Evolutionary conservation across 2,329 filamentous ascomycete species (phyloP), one percentile per base, ranked within the genome.

Genomic region (Cyphellophora europaea): DNA sequence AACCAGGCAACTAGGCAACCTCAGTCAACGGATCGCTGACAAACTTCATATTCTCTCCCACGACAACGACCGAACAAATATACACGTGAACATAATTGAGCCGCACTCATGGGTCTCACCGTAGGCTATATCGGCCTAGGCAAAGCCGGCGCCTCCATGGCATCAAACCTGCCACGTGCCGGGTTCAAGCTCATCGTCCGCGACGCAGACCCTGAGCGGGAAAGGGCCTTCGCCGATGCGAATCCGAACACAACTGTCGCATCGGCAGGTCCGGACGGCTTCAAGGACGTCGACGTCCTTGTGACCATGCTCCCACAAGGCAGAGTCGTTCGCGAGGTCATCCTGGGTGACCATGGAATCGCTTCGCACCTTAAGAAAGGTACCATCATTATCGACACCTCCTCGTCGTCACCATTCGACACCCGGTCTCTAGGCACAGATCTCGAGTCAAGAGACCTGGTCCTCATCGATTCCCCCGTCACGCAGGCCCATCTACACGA

Each of bases 171-270:
- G 27, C 54, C 54, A 8, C 50, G 52, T 37, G 44, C 53, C 6
- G 52, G 53, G 19, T 57, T 53, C 38, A 40, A 48, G 11, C 33
- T 56, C 6, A 38, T 56, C 11, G 52, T 57, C 1, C 49, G 54
- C 39, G 54, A 57, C 33, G 48, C 41, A 6, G 53, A 56, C 36
- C 64, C 61, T 2, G 74, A 79, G 49, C 70, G 89, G 41, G 73
- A 77, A 41, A 57, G 53, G 15, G 74, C 72, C 10, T 96, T 96
- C 88, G 85, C 82, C 62, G 67, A 64, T 17, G 82, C 87, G 14
- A 96, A 96, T 53, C 89, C 89, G 11, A 54, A 54, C 37, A 55
- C 54, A 5, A 51, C 44, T 2, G 47, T 49, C 11, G 48, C 51
- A 4, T 43, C 50, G 6, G 47, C 46, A 11, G 37, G 39, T 11